These are phyloP conservation scores for Aspergillus chevalieri DNA, from an alignment of 2,329 filamentous ascomycete genomes.

Conservation along the genomic window DNA sequence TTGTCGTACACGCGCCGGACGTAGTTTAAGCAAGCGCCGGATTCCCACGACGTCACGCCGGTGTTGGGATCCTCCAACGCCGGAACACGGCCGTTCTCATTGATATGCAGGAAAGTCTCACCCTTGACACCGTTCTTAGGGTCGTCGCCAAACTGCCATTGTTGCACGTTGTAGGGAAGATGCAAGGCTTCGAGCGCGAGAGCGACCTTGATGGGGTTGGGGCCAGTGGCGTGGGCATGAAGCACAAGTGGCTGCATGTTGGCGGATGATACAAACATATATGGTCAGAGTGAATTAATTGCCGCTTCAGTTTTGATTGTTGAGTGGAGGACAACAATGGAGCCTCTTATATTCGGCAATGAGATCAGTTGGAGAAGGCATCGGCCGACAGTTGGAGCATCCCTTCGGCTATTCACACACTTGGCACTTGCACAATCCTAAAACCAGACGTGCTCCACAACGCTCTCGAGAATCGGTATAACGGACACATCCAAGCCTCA, in stretches of 20 bases:
- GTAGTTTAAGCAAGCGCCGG: conserved; percentile 36
- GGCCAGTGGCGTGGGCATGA: conserved; percentile 37
- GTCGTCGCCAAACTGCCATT: conserved; percentile 39
- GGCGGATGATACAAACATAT: not conserved
- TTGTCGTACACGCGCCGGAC: conserved; percentile 38
- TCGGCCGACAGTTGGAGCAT: too few relatives aligned
- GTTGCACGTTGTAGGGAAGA: conserved; percentile 37
- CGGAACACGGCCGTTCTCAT: conserved; percentile 41
- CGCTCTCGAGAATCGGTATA: not conserved
- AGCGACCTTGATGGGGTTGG: conserved; percentile 42
- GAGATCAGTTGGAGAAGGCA: not conserved
- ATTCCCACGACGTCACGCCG: conserved; percentile 34
- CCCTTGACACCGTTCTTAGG: conserved; percentile 26
- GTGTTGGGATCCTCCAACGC: conserved; percentile 36
- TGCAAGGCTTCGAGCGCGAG: conserved; percentile 36
- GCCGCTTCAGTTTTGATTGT: not conserved
- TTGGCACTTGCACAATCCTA: not conserved
- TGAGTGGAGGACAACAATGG: not conserved
- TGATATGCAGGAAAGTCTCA: conserved; percentile 34
- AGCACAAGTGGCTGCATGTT: conserved; percentile 29
- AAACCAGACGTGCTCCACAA: not conserved
- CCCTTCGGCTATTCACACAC: not conserved
- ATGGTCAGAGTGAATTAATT: not conserved
- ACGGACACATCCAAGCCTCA: too few relatives aligned
- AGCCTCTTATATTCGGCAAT: not conserved